Percentiles rank a stretch among this genome's conserved stretches.
Conservation (phyloP, 1,139 yeast species). For the Meyerozyma sp. region DNA sequence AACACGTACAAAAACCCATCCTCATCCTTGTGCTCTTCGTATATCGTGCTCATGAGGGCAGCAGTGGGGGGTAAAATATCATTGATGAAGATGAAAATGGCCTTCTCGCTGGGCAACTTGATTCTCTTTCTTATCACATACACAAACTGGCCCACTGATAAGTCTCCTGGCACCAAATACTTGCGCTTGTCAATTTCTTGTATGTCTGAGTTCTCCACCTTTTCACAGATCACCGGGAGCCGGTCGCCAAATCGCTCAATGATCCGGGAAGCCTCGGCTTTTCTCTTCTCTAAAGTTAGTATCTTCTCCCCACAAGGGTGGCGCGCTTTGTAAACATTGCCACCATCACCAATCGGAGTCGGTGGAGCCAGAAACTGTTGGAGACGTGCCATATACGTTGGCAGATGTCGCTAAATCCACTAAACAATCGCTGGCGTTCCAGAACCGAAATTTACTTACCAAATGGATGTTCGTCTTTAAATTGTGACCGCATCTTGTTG, state of each 20-base stretch:
- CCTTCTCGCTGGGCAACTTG: constrained; percentile 94
- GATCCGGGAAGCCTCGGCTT: constrained; percentile 91
- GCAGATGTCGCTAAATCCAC: no score
- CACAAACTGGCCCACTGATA: constrained; percentile 96
- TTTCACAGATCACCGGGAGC: constrained; percentile 95
- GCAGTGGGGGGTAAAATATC: constrained; percentile 98
- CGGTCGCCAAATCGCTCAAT: constrained; percentile 86
- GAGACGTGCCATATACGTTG: no score
- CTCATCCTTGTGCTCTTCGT: constrained; percentile 94
- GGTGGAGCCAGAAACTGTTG: neutral
- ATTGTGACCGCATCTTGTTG: constrained; percentile 71
- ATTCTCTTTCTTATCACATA: constrained; percentile 95
- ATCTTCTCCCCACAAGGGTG: constrained; percentile 2
- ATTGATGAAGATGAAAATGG: constrained; percentile 92
- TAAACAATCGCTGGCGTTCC: no score
- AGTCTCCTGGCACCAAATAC: constrained; percentile 91
- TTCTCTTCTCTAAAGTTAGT: constrained; percentile 69
- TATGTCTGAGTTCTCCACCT: constrained; percentile 94
- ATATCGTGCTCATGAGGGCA: constrained; percentile 88
- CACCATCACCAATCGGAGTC: neutral
- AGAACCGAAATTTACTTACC: constrained; percentile 42
- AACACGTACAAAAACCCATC: constrained; percentile 95
- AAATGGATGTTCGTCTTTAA: constrained; percentile 87
- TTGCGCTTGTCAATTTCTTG: constrained; percentile 96
- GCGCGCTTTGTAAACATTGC: neutral